phyloP scores from a whole-genome alignment of 1,284 basidiomycete species.

The Rugosomyces carneus region DNA sequence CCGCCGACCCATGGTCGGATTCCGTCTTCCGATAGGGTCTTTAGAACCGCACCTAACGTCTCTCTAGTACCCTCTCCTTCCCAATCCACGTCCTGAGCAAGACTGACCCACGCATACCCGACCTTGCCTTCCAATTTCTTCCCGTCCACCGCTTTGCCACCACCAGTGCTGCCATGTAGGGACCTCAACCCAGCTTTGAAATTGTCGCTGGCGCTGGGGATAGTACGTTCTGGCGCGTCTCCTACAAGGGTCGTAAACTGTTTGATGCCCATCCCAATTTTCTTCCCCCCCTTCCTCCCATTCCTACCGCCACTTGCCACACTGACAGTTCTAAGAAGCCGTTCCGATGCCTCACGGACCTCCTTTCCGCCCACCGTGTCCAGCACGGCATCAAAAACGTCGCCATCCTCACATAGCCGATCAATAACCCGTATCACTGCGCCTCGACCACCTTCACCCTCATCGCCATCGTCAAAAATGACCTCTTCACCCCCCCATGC shows the following conservation, averaged over 20 bases:
- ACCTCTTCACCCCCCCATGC: slow-evolving; percentile 65
- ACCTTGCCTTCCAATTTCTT: slow-evolving; percentile 33
- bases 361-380: slow-evolving; percentile 76
- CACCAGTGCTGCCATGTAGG: slow-evolving; percentile 37
- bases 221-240: slow-evolving; percentile 51
- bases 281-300: slow-evolving; percentile 24
- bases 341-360: slow-evolving; percentile 67
- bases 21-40: slow-evolving; percentile 39
- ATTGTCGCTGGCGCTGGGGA: slow-evolving; percentile 65
- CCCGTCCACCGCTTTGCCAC: slow-evolving; percentile 16
- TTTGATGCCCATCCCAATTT: slow-evolving; percentile 19
- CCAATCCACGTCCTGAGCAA: slow-evolving; percentile 70
- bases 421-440: slow-evolving; percentile 51
- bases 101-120: slow-evolving; percentile 70
- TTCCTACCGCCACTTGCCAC: slow-evolving; percentile 17
- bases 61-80: slow-evolving; percentile 71
- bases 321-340: slow-evolving; percentile 41
- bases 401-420: slow-evolving; percentile 45
- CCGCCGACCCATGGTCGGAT: slow-evolving; percentile 36
- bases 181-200: slow-evolving; percentile 65
- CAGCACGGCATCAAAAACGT: slow-evolving; percentile 71
- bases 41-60: slow-evolving; percentile 51
- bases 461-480: slow-evolving; percentile 44
- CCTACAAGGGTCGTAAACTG: slow-evolving; percentile 77
- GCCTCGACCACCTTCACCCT: slow-evolving; percentile 27